phyloP scores from a whole-genome alignment of 257 asterid genomes.

The Solanum medicagineum region DNA sequence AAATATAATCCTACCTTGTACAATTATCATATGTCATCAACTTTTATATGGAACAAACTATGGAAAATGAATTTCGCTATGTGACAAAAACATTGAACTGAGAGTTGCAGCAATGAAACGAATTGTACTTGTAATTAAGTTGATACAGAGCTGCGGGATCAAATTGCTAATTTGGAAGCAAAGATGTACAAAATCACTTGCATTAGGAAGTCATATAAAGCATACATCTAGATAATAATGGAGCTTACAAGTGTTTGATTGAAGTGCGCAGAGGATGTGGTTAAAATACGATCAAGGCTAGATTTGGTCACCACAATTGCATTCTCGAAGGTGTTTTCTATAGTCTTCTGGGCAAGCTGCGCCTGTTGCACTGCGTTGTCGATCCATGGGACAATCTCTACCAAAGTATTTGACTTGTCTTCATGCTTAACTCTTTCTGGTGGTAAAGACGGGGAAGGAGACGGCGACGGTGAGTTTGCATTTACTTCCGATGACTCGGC shows the following conservation, averaged over 20 bases:
- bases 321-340: conserved; percentile 36
- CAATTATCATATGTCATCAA: background rate
- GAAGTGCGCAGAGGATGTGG: conserved; percentile 80
- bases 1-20: background rate
- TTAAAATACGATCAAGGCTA: conserved; percentile 56
- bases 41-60: background rate
- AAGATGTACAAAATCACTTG: background rate
- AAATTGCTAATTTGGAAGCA: background rate
- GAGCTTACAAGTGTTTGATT: conserved; percentile 56
- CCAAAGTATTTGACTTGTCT: conserved; percentile 13
- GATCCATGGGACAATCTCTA: conserved; percentile 34
- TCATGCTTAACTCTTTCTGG: background rate
- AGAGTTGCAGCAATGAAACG: background rate
- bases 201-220: background rate
- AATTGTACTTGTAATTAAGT: background rate
- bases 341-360: conserved; percentile 37
- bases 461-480: conserved; percentile 5
- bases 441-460: background rate
- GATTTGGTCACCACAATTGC: conserved; percentile 57
- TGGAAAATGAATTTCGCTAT: background rate
- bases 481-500: conserved; percentile 3
- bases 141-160: background rate
- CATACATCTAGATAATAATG: background rate
- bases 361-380: conserved; percentile 74
- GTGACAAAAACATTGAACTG: background rate